phyloP scores from a whole-genome alignment of 768 basidiomycete genomes.

The Sporobolomyces pararoseus region DNA sequence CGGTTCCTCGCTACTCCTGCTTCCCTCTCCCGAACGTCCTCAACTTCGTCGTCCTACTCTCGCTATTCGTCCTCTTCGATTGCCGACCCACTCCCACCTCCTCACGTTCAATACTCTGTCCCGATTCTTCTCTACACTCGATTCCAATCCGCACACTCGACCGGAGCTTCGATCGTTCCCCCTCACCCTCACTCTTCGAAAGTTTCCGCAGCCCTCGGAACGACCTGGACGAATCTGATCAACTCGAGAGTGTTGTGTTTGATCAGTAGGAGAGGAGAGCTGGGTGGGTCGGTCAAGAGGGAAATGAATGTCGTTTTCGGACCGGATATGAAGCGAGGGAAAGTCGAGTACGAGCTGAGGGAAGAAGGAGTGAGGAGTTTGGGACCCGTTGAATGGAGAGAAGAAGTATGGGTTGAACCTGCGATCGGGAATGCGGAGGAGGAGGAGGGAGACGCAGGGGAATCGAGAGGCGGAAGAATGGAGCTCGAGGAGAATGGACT shows the following conservation, averaged over 20 bases:
- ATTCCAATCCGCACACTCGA: conserved; percentile 23
- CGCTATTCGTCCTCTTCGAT: background rate
- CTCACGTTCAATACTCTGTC: conserved; percentile 25
- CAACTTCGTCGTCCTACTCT: conserved; percentile 11
- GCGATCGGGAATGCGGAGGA: background rate
- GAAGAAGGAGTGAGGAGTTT: conserved; percentile 16
- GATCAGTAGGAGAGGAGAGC: background rate
- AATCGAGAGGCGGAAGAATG: conserved; percentile 1
- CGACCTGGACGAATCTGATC: conserved; percentile 28
- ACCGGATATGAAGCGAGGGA: conserved; percentile 19
- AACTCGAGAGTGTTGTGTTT: conserved; percentile 18
- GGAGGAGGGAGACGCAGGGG: background rate
- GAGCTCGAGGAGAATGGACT: background rate
- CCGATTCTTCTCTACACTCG: conserved; percentile 27
- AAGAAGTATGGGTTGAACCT: background rate
- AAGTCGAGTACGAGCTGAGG: conserved; percentile 21
- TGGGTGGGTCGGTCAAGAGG: background rate
- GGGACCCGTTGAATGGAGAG: conserved; percentile 3
- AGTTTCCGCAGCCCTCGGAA: conserved; percentile 31
- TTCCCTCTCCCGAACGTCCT: conserved; percentile 10
- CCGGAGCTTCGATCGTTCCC: conserved; percentile 8
- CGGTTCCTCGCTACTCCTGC: background rate
- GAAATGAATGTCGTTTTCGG: conserved; percentile 29
- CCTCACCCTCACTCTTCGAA: background rate
- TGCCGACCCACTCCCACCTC: conserved; percentile 9